phyloP scores from a whole-genome alignment of 2,329 filamentous ascomycete species.

The Microsporum canis region DNA sequence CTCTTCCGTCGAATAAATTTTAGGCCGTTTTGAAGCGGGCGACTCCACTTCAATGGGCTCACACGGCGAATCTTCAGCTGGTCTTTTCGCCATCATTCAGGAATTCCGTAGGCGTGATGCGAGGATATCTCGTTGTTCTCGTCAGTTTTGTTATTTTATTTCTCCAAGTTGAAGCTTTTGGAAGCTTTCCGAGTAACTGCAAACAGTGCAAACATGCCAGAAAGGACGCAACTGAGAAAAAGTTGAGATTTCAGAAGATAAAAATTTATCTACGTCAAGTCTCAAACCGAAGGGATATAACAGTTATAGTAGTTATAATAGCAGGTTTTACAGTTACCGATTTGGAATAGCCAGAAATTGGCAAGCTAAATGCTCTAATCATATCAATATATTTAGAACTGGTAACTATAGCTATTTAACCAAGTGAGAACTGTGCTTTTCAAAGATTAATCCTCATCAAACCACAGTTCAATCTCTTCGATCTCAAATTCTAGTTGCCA shows the following conservation, averaged over 20 bases:
- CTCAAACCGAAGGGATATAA: no score
- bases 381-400: neutral
- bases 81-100: slow-evolving; percentile 36
- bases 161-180: neutral
- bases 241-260: no score
- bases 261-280: no score
- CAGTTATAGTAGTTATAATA: no score
- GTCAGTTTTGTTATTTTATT: neutral
- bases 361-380: no score
- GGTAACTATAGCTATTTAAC: neutral
- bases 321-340: no score
- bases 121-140: neutral
- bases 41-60: slow-evolving; percentile 25
- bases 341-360: no score
- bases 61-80: slow-evolving; percentile 35
- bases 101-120: neutral
- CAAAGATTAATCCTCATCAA: neutral
- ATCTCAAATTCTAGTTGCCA: neutral
- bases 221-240: neutral
- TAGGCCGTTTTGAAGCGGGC: slow-evolving; percentile 36
- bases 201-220: slow-evolving; percentile 14
- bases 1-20: slow-evolving; percentile 27
- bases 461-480: neutral
- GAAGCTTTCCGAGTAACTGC: slow-evolving; percentile 8
- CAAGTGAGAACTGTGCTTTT: neutral